A percentile compares a stretch with the other conserved stretches of the same genome.
phyloP scores from a whole-genome alignment of 495 filamentous ascomycete species.

The Pyrenopolyporus hunteri region DNA sequence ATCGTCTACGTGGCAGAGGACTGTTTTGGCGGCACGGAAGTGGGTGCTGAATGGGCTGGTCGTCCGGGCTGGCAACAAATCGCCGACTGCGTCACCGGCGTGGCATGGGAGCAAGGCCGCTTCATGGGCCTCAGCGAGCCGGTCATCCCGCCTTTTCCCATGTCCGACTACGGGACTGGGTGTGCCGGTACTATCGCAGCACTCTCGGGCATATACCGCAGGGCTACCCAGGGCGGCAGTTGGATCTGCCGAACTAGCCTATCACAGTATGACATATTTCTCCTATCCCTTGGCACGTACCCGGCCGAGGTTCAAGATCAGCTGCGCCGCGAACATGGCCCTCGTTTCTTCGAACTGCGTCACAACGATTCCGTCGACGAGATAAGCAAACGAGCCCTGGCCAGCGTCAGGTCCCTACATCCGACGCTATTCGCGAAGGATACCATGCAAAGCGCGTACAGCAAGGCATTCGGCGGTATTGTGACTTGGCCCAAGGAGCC shows the following conservation, averaged over 20 bases:
- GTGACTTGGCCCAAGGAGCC: conserved; percentile 60
- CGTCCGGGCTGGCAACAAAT: conserved; percentile 66
- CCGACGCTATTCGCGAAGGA: conserved; percentile 57
- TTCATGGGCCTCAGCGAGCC: conserved; percentile 74
- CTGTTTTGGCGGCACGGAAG: conserved; percentile 64
- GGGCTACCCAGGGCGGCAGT: conserved; percentile 66
- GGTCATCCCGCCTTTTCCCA: conserved; percentile 80
- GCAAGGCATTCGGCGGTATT: conserved; percentile 54
- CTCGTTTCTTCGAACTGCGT: conserved; percentile 59
- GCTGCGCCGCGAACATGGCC: conserved; percentile 59
- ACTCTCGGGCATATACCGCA: conserved; percentile 65
- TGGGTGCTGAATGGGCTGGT: conserved; percentile 53
- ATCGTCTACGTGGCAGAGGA: conserved; percentile 75
- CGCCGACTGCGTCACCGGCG: conserved; percentile 56
- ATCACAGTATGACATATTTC: conserved; percentile 61
- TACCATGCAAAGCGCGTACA: conserved; percentile 55
- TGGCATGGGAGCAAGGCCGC: conserved; percentile 75
- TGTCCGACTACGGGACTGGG: conserved; percentile 80
- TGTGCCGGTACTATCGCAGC: conserved; percentile 69
- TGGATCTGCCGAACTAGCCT: conserved; percentile 65
- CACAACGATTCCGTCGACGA: conserved; percentile 77
- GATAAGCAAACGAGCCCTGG: conserved; percentile 68
- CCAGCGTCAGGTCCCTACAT: conserved; percentile 61
- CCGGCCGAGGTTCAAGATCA: conserved; percentile 60
- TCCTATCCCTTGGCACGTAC: conserved; percentile 68